phyloP scores from a whole-genome alignment of 108 stramenopile genomes.

The Nannochloropsis oceanica region DNA sequence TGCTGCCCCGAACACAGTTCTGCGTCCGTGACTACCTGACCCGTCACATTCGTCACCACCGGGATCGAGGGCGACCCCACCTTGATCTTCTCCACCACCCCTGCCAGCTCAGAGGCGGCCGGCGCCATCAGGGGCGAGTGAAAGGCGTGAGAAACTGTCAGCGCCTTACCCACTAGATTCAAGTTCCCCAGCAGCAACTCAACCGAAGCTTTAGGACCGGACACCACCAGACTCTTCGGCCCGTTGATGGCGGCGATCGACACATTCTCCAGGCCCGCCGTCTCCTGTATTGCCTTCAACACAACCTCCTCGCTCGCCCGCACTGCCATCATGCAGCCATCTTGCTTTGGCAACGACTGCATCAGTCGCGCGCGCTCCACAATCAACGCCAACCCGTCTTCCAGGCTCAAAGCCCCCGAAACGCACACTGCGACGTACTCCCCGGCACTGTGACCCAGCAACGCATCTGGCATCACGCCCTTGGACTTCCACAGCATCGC shows the following conservation, averaged over 20 bases:
- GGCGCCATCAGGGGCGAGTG: constrained; percentile 31
- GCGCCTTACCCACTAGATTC: not conserved
- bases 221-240: not conserved
- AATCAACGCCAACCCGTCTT: constrained; percentile 1
- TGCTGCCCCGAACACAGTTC: constrained; percentile 15
- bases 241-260: constrained; percentile 13
- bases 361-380: not conserved
- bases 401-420: constrained; percentile 21
- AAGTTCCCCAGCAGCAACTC: not conserved
- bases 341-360: not conserved
- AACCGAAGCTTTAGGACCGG: not conserved
- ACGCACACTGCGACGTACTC: constrained; percentile 32
- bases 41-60: constrained; percentile 23
- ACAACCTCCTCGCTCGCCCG: not conserved
- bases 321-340: constrained; percentile 1
- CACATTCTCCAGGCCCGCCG: not conserved
- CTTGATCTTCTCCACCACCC: constrained; percentile 5
- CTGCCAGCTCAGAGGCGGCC: constrained; percentile 13
- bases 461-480: constrained; percentile 12
- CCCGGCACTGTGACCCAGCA: constrained; percentile 34
- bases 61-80: constrained; percentile 14
- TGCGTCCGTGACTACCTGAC: not conserved
- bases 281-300: not conserved
- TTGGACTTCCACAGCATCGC: not conserved
- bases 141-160: constrained; percentile 23